A percentile compares a stretch with the other conserved stretches of the same genome.
Evolutionary conservation across 2,329 filamentous ascomycete species (phyloP).

Genomic region (Pyrenophora seminiperda): DNA sequence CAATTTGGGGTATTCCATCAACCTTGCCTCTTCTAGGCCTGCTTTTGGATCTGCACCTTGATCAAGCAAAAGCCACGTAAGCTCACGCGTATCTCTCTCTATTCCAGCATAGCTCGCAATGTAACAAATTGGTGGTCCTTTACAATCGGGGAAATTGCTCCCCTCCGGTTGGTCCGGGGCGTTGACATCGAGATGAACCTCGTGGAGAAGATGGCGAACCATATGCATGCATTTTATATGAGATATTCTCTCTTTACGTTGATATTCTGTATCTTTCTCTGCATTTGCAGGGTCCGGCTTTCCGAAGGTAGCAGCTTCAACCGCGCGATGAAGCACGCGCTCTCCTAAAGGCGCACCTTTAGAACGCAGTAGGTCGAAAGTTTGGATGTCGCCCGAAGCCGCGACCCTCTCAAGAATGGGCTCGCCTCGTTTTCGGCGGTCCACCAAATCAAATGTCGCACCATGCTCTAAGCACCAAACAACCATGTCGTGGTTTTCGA

Average conservation of each 20-base stretch:
- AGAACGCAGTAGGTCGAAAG: background rate
- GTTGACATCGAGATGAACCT: background rate
- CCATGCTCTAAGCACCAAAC: background rate
- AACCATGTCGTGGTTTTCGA: background rate
- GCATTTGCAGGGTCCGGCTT: background rate
- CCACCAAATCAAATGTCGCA: background rate
- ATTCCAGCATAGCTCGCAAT: background rate
- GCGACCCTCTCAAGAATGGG: background rate
- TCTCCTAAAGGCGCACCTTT: background rate
- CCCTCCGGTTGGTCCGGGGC: background rate
- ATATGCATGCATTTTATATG: background rate
- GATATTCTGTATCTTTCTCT: background rate
- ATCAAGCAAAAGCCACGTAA: slow-evolving; percentile 6
- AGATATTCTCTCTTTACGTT: background rate
- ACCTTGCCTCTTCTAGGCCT: background rate
- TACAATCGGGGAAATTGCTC: no score
- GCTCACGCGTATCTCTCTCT: background rate
- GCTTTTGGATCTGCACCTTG: slow-evolving; percentile 2
- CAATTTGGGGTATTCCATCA: no score
- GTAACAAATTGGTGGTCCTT: background rate
- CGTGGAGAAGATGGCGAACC: slow-evolving; percentile 1
- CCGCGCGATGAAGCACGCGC: background rate
- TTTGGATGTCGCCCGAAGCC: background rate
- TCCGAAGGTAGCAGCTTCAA: background rate
- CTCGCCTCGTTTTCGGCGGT: no score